Evolutionary conservation across 805 yeast genomes (phyloP), one percentile per base, ranked within the genome.

Genomic region (Candida verbasci): DNA sequence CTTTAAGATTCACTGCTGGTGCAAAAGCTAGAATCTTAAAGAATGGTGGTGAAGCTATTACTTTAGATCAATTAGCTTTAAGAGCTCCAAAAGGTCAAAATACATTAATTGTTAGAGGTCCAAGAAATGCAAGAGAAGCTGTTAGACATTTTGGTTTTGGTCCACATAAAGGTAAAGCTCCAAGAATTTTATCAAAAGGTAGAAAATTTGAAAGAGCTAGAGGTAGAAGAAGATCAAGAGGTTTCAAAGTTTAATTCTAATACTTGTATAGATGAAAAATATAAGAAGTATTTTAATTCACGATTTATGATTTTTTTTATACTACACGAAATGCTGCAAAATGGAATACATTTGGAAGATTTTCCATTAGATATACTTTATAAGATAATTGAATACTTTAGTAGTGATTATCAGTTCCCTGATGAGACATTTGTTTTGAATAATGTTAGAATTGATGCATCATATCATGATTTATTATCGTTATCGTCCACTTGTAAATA

Each of bases 151-250:
- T 93, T 70, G 99, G 99, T 73, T 69, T 91, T 73, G 99, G 99
- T 78, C 99, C 99, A 67, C 98, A 93, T 94, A 87, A 87, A 82
- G 76, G 80, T 78, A 93, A 93, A 87, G 97, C 97, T 65, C 99
- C 99, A 76, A 88, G 94, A 80, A 82, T 93, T 73, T 62, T 74
- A 65, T 91, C 97, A 50, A 88, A 78, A 72, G 99, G 99, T 73
- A 93, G 97, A 84, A 93, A 93, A 80, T 93, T 93, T 83, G 98
- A 93, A 83, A 88, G 93, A 77, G 99, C 97, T 65, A 93, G 99
- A 86, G 99, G 99, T 83, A 94, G 84, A 76, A 82, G 99, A 80
- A 83, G 79, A 72, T 89, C 97, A 57, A 88, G 94, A 83, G 99
- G 96, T 80, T 93, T 93, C 98, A 93, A 93, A 86, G 99, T 93